Conservation (phyloP, 1,139 yeast genomes). For the Saccharomyces hybrid region DNA sequence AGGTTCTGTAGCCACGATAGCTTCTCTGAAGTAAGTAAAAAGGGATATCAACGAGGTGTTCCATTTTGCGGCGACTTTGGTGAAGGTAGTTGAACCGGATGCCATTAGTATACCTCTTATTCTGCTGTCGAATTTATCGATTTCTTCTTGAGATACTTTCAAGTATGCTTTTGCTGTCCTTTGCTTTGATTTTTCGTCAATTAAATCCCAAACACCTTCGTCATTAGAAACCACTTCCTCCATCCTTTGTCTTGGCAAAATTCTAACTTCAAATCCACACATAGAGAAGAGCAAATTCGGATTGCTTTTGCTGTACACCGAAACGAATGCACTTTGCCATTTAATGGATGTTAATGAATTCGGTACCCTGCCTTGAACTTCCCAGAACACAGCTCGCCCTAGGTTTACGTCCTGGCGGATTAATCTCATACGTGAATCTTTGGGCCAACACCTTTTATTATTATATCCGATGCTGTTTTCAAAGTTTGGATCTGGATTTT, state of each 20-base stretch:
- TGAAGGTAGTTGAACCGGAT: constrained; percentile 91
- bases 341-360: constrained; percentile 59
- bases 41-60: constrained; percentile 83
- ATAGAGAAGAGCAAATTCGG: constrained; percentile 81
- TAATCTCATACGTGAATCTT: constrained; percentile 82
- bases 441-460: constrained; percentile 91
- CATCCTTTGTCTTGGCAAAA: constrained; percentile 65
- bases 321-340: constrained; percentile 79
- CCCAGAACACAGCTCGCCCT: constrained; percentile 93
- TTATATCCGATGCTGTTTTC: constrained; percentile 84
- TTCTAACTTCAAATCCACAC: constrained; percentile 93
- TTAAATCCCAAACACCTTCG: constrained; percentile 91
- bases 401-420: constrained; percentile 88
- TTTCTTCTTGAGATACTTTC: constrained; percentile 74
- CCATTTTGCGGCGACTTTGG: constrained; percentile 94
- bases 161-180: constrained; percentile 85
- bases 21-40: constrained; percentile 88
- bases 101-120: constrained; percentile 90
- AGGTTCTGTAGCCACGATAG: constrained; percentile 75
- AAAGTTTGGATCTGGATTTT: constrained; percentile 89
- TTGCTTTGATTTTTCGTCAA: constrained; percentile 65
- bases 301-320: constrained; percentile 85
- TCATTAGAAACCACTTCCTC: constrained; percentile 43
- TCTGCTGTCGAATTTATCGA: constrained; percentile 72
- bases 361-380: constrained; percentile 73